Base-by-base conservation (phyloP, 768 basidiomycete species). In the Mycena amicta region DNA sequence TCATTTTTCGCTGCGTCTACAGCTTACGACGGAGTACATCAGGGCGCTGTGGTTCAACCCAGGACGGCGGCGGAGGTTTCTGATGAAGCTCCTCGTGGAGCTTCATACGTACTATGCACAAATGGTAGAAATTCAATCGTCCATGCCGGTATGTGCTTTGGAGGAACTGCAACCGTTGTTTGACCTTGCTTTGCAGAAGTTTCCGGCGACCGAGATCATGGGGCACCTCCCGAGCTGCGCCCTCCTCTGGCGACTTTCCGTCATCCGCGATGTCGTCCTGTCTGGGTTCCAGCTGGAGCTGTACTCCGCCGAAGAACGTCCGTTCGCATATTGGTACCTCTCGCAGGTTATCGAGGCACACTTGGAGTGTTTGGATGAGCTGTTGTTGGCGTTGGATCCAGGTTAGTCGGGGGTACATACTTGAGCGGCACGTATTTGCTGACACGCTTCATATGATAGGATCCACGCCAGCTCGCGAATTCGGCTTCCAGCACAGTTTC, bases 251-350 rank as follows among this genome's bases (percentile, higher is more conserved):
- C 80, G 90, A 43, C 70, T 91, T 18, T 73, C 80, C 4, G 72
- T 80, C 11, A 77, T 90, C 3, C 80, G 84, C 37, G 90, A 93
- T 62, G 77, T 94, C 15, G 70, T 92, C 4, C 74, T 88, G 43
- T 87, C 90, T 1, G 92, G 89, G 2, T 89, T 90, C 60, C 90
- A 93, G 69, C 71, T 92, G 22, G 88, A 90, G 45, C 70, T 94
- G 5, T 91, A 92, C 65, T 76, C 83, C 22, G 70, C 78, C 1
- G 82, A 88, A 41, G 92, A 94, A 66, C 81, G 76, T 30, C 76
- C 87, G 0, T 83, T 91, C 60, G 87, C 90, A 2, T 92, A 93
- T 71, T 92, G 90, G 87, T 90, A 90, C 66, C 74, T 77, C 4
- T 68, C 80, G 2, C 78, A 80, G 43, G 79, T 92, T 3, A 72